These are phyloP conservation scores for Blumeriella jaapii DNA, from an alignment of 2,329 filamentous ascomycete genomes.

Conservation along the genomic window DNA sequence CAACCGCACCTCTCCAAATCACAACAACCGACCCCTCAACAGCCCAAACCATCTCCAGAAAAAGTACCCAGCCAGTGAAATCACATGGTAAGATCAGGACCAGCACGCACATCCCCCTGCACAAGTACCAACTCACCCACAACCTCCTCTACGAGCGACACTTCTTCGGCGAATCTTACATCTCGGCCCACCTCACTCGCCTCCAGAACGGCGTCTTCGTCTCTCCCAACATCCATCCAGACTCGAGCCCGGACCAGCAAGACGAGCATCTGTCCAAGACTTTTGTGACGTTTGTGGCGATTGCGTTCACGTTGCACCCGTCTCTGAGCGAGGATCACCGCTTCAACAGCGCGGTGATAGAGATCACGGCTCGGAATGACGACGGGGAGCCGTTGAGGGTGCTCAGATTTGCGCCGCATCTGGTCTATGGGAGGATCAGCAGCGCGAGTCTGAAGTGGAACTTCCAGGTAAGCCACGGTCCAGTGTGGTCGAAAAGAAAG, in stretches of 20 bases:
- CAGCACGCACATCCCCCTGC: slow-evolving; percentile 16
- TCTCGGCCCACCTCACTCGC: slow-evolving; percentile 38
- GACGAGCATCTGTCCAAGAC: slow-evolving; percentile 13
- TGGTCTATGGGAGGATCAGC: slow-evolving; percentile 30
- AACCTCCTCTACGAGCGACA: slow-evolving; percentile 37
- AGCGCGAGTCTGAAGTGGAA: slow-evolving; percentile 17
- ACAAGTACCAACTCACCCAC: slow-evolving; percentile 25
- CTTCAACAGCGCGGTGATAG: slow-evolving; percentile 36
- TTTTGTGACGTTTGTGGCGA: slow-evolving; percentile 36
- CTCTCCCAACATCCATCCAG: slow-evolving; percentile 32
- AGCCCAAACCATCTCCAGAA: not conserved
- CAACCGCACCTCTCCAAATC: not conserved
- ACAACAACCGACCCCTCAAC: not conserved
- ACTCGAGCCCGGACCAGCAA: slow-evolving; percentile 19
- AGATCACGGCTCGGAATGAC: slow-evolving; percentile 26
- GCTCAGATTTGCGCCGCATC: slow-evolving; percentile 38
- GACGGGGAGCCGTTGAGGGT: slow-evolving; percentile 29
- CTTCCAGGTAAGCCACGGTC: slow-evolving; percentile 11
- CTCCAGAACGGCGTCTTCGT: slow-evolving; percentile 38
- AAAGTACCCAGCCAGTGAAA: not conserved
- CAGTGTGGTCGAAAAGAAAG: too few species aligned
- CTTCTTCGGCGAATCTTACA: slow-evolving; percentile 36
- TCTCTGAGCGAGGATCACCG: slow-evolving; percentile 32
- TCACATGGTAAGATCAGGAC: not conserved
- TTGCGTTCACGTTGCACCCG: slow-evolving; percentile 39